Conservation (phyloP, 2,329 filamentous ascomycete species). For the Pseudogymnoascus sp. region DNA sequence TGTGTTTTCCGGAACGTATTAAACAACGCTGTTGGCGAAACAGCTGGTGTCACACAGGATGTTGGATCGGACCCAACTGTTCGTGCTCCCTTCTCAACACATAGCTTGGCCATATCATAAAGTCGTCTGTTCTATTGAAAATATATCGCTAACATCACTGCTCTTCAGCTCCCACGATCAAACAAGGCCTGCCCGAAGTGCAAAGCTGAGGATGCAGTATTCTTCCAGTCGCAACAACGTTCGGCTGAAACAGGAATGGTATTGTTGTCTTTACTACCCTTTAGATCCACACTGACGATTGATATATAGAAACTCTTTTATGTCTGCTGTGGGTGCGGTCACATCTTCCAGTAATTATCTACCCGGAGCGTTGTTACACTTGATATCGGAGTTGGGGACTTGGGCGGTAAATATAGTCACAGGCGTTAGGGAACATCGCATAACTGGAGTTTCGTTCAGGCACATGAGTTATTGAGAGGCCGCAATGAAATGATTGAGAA, state of each 20-base stretch:
- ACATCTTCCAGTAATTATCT: constrained; percentile 58
- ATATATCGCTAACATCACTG: constrained; percentile 14
- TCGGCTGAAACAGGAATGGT: constrained; percentile 98
- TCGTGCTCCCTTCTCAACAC: constrained; percentile 49
- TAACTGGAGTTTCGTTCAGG: constrained; percentile 1
- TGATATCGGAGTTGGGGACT: background rate
- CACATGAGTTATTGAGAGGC: background rate
- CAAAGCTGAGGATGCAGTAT: constrained; percentile 82
- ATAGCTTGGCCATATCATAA: constrained; percentile 37
- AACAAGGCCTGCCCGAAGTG: constrained; percentile 81
- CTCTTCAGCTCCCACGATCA: constrained; percentile 75
- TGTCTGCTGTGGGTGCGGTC: constrained; percentile 88
- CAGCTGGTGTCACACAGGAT: constrained; percentile 93
- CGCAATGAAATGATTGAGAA: constrained; percentile 5
- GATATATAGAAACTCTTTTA: constrained; percentile 72
- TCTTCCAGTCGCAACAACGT: constrained; percentile 97
- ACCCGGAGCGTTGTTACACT: background rate
- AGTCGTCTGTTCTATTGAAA: constrained; percentile 25
- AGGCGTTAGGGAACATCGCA: background rate
- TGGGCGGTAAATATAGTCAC: background rate
- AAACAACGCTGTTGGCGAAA: constrained; percentile 85
- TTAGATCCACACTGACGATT: background rate
- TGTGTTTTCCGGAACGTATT: constrained; percentile 96
- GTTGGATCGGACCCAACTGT: constrained; percentile 98
- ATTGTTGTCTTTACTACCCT: constrained; percentile 31